A percentile compares a stretch with the other conserved stretches of the same genome.
Evolutionary conservation across 805 yeast species (phyloP).

Genomic region (Hanseniaspora occidentalis): DNA sequence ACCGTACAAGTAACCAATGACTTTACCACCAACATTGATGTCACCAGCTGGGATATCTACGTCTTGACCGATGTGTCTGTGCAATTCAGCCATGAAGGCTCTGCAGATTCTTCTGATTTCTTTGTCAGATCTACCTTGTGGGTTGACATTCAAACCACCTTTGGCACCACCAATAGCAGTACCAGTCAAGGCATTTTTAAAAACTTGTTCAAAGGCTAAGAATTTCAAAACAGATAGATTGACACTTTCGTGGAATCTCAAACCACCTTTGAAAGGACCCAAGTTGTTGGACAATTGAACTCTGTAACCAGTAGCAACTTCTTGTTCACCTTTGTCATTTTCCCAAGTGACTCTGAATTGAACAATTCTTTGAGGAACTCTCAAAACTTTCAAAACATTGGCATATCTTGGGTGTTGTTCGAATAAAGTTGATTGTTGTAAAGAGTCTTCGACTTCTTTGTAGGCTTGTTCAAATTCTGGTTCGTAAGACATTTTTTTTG

Average conservation of each 20-base stretch:
- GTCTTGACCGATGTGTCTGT: constrained; percentile 92
- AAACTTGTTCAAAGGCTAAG: constrained; percentile 96
- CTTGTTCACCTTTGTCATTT: constrained; percentile 81
- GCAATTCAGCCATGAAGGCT: constrained; percentile 89
- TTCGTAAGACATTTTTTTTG: constrained; percentile 40
- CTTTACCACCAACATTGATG: constrained; percentile 94
- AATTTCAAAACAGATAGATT: constrained; percentile 91
- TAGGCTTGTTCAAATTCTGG: constrained; percentile 99
- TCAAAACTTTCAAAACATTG: constrained; percentile 77
- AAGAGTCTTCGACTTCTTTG: constrained; percentile 79
- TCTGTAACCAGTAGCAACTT: constrained; percentile 95
- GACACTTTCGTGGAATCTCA: constrained; percentile 95
- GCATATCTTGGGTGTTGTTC: constrained; percentile 80
- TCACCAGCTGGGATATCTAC: constrained; percentile 99
- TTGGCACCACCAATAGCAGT: constrained; percentile 98
- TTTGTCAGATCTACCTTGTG: constrained; percentile 83
- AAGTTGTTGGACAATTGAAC: constrained; percentile 97
- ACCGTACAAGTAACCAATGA: constrained; percentile 90
- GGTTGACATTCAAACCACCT: constrained; percentile 98
- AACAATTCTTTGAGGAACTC: constrained; percentile 90
- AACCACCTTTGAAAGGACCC: constrained; percentile 99
- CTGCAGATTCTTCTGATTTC: constrained; percentile 97
- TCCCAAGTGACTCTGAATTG: constrained; percentile 98
- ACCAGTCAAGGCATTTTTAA: constrained; percentile 96
- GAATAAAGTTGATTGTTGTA: constrained; percentile 86